Evolutionary conservation across 2,329 filamentous ascomycete species (phyloP), one percentile per base, ranked within the genome.

Genomic region (Fusarium beomiforme): DNA sequence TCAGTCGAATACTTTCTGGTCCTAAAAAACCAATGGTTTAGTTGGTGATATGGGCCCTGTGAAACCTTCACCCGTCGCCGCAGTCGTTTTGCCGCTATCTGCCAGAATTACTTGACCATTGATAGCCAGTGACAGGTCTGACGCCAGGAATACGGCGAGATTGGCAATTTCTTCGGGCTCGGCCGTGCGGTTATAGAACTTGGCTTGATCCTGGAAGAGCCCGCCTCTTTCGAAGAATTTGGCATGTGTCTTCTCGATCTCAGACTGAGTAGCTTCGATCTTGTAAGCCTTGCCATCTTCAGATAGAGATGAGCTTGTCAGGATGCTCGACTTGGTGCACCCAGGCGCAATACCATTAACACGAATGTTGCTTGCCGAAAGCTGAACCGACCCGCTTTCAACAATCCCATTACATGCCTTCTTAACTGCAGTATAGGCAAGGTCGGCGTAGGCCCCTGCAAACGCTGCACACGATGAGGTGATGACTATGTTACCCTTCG

Each of bases 81-180:
- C 64, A 3, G 37, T 60, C 4, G 59, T 62, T 34, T 64, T 71
- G 8, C 72, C 72, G 33, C 55, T 57, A 36, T 73, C 67, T 6
- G 67, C 72, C 17, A 73, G 49, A 43, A 73, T 73, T n/a, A 63
- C 69, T 33, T 72, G 64, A 3, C 51, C 67, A 46, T 73, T 71
- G 8, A 74, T 44, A 2, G 67, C 61, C 8, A 65, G 59, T 3
- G 59, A 23, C 5, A 69, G 23, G 21, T 69, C 57, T 5, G 70
- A 72, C 4, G 58, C 70, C 11, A 74, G 33, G 53, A 72, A 74
- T 2, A 69, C 60, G 14, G 70, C 71, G 34, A 74, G 33, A 5
- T 54, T 64, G 6, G 71, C 67, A 46, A 72, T 65, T 37, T 72
- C 71, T 3, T 57, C 55, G 0, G 71, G 70, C 23, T 61, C 67